Evolutionary conservation across 2,329 filamentous ascomycete species (phyloP).

Genomic region (Pseudogymnoascus sp.): DNA sequence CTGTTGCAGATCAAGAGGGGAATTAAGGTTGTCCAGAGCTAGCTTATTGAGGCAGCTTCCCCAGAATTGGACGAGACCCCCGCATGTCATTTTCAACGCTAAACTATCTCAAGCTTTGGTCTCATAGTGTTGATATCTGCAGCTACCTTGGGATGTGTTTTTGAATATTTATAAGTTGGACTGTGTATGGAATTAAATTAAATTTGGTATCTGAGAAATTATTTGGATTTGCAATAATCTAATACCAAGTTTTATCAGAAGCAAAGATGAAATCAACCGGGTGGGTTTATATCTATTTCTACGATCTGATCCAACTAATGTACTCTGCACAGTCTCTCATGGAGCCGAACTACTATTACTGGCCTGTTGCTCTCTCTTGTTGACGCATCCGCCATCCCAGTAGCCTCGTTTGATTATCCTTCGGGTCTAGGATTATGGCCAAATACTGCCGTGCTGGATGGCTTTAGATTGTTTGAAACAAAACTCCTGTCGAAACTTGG

Average conservation of each 20-base stretch:
- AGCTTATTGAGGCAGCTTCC: not conserved
- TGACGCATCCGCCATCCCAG: not conserved
- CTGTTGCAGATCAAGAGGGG: not conserved
- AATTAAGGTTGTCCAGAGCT: not conserved
- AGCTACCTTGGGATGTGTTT: not conserved
- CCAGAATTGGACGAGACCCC: not conserved
- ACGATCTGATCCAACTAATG: not conserved
- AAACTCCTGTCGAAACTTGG: conserved; percentile 9
- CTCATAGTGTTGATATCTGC: not conserved
- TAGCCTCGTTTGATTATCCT: not conserved
- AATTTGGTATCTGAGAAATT: not conserved
- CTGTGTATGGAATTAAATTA: not conserved
- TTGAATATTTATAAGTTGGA: not conserved
- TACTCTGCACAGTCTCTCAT: not conserved
- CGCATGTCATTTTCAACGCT: not conserved
- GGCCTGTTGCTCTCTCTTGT: not conserved
- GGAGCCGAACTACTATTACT: not conserved
- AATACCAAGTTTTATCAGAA: not conserved
- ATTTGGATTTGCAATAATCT: not conserved
- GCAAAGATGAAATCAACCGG: not conserved
- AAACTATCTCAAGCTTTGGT: not conserved
- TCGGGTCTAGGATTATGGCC: not conserved
- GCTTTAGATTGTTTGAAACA: conserved; percentile 8
- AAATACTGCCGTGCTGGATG: conserved; percentile 10
- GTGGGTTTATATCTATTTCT: not conserved